Percentiles rank a stretch among this genome's conserved stretches.
Evolutionary conservation across 2,329 filamentous ascomycete species (phyloP).

Genomic region (Nigrospora oryzae): DNA sequence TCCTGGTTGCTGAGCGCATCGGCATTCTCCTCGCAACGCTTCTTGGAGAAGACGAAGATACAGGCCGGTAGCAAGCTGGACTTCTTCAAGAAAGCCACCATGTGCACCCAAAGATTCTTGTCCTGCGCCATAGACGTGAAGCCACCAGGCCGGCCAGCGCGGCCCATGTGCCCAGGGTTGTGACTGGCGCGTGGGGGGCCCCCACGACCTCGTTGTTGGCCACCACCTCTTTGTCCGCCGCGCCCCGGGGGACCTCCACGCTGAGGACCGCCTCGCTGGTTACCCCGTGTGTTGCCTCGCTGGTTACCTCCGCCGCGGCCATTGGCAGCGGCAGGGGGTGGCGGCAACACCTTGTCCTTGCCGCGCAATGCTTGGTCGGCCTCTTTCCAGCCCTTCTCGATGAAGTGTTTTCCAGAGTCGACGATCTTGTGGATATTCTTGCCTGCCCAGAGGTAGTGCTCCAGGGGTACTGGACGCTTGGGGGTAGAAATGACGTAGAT

Average conservation of each 20-base stretch:
- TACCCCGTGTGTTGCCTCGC: constrained; percentile 38
- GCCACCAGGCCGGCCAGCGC: constrained; percentile 76
- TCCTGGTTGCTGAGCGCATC: constrained; percentile 92
- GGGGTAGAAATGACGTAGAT: constrained; percentile 98
- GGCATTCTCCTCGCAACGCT: constrained; percentile 93
- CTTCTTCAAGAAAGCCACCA: constrained; percentile 86
- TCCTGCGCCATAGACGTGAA: constrained; percentile 88
- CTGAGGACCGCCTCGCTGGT: constrained; percentile 29
- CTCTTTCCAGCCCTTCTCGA: constrained; percentile 91
- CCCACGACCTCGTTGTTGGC: constrained; percentile 45
- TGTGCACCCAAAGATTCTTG: constrained; percentile 91
- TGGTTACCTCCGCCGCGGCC: constrained; percentile 41
- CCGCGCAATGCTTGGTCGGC: constrained; percentile 77
- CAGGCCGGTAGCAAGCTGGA: constrained; percentile 82
- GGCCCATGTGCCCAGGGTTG: constrained; percentile 76
- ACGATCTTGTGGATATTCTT: constrained; percentile 94
- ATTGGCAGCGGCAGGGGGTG: constrained; percentile 35
- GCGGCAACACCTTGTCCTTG: constrained; percentile 57
- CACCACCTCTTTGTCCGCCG: constrained; percentile 36
- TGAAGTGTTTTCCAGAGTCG: constrained; percentile 81
- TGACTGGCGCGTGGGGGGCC: constrained; percentile 53
- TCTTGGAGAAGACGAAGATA: constrained; percentile 98
- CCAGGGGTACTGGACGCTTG: constrained; percentile 87
- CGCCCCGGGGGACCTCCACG: constrained; percentile 38
- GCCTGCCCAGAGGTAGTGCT: constrained; percentile 93